These are phyloP conservation scores for Fusarium sp. DNA, from an alignment of 2,329 filamentous ascomycete species.

Conservation along the genomic window DNA sequence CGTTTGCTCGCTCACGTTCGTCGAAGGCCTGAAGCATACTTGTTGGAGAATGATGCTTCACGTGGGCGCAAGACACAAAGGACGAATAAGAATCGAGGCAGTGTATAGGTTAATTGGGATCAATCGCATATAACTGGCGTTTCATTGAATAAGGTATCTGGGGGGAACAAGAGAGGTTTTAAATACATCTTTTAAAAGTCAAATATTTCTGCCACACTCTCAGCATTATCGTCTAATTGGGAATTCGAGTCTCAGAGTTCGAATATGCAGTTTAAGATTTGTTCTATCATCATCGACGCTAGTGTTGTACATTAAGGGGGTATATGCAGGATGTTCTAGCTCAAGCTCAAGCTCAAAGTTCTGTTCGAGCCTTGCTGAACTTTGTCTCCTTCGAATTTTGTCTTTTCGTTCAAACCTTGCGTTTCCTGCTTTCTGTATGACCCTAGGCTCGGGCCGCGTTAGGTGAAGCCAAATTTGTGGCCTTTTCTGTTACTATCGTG, in stretches of 20 bases:
- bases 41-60: neutral
- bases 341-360: conserved; percentile 25
- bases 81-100: neutral
- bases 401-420: neutral
- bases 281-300: conserved; percentile 2
- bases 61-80: neutral
- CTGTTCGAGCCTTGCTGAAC: neutral
- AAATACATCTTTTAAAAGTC: neutral
- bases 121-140: conserved; percentile 18
- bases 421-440: neutral
- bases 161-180: neutral
- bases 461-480: conserved; percentile 3
- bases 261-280: conserved; percentile 6
- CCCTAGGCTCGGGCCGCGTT: neutral
- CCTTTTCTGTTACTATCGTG: neutral
- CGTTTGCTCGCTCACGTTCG: conserved; percentile 72
- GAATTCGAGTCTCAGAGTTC: neutral
- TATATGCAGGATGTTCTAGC: conserved; percentile 11
- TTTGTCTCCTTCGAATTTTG: neutral
- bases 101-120: neutral
- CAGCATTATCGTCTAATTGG: neutral
- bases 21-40: conserved; percentile 27
- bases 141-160: neutral
- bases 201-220: conserved; percentile 5
- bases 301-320: conserved; percentile 1